These are phyloP conservation scores for Phytophthora cactorum DNA, from an alignment of 352 stramenopile species.

Conservation along the genomic window DNA sequence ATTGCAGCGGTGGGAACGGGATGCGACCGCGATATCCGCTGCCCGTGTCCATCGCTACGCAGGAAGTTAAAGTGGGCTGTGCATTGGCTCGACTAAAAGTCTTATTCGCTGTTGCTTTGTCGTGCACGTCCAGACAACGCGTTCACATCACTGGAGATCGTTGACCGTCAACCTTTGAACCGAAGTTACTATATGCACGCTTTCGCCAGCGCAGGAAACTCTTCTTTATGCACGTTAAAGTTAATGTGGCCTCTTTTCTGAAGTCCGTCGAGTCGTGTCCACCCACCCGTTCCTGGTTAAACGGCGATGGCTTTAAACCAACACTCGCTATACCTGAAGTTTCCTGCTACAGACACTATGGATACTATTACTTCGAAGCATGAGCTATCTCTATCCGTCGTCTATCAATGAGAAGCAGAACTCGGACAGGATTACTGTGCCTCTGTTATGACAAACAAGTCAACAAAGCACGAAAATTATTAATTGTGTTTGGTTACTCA, in stretches of 20 bases:
- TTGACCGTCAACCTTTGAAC: background rate
- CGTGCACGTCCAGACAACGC: constrained; percentile 10
- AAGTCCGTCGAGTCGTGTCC: background rate
- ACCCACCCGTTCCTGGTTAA: background rate
- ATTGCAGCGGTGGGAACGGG: constrained; percentile 15
- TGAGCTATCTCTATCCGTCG: no score
- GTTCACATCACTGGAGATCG: constrained; percentile 8
- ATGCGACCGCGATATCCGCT: constrained; percentile 21
- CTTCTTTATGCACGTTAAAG: constrained; percentile 7
- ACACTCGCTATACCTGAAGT: no score
- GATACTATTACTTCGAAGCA: no score
- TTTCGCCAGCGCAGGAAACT: constrained; percentile 3
- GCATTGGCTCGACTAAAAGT: background rate
- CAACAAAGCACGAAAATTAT: no score
- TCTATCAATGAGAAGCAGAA: no score
- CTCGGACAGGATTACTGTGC: no score
- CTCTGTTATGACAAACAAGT: no score
- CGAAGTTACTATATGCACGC: background rate
- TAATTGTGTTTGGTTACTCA: background rate
- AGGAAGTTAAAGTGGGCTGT: background rate
- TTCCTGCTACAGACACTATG: no score
- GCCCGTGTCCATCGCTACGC: constrained; percentile 13
- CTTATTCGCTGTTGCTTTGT: constrained; percentile 11
- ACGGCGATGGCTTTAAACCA: background rate
- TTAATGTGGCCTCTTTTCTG: background rate